Evolutionary conservation across 768 basidiomycete species (phyloP).

Genomic region (Termitomyces heimii): DNA sequence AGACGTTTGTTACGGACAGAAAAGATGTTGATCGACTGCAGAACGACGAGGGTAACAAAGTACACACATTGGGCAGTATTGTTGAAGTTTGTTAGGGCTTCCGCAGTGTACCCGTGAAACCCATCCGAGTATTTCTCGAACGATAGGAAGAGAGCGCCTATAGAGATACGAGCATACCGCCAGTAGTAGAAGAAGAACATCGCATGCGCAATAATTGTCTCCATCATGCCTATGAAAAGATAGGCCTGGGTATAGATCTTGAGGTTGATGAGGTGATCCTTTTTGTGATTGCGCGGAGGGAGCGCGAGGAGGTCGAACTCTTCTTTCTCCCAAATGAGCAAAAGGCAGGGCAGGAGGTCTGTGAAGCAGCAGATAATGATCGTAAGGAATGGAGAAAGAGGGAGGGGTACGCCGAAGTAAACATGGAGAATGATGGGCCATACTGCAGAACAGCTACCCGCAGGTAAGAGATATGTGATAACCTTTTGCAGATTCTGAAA

Average conservation of each 20-base stretch:
- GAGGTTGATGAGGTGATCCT: slow-evolving; percentile 15
- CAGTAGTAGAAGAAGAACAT: slow-evolving; percentile 34
- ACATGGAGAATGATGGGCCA: slow-evolving; percentile 52
- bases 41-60: slow-evolving; percentile 35
- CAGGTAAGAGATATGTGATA: slow-evolving; percentile 39
- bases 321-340: slow-evolving; percentile 15
- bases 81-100: slow-evolving; percentile 28
- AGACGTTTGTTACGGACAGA: slow-evolving; percentile 22
- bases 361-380: slow-evolving; percentile 17
- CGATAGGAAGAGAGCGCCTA: slow-evolving; percentile 31
- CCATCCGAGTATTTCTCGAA: slow-evolving; percentile 34
- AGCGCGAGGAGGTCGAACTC: slow-evolving; percentile 16
- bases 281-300: slow-evolving; percentile 13
- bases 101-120: slow-evolving; percentile 24
- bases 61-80: slow-evolving; percentile 33
- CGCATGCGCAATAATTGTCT: slow-evolving; percentile 10
- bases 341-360: slow-evolving; percentile 8
- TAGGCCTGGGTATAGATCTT: slow-evolving; percentile 15
- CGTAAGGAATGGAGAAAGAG: slow-evolving; percentile 36
- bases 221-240: slow-evolving; percentile 14
- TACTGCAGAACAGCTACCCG: slow-evolving; percentile 59
- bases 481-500: slow-evolving; percentile 57
- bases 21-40: slow-evolving; percentile 37
- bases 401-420: slow-evolving; percentile 52
- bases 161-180: slow-evolving; percentile 28